Evolutionary conservation across 1,139 yeast species (phyloP), one percentile per base, ranked within the genome.

Genomic region (Zygosaccharomyces pseudobailii): DNA sequence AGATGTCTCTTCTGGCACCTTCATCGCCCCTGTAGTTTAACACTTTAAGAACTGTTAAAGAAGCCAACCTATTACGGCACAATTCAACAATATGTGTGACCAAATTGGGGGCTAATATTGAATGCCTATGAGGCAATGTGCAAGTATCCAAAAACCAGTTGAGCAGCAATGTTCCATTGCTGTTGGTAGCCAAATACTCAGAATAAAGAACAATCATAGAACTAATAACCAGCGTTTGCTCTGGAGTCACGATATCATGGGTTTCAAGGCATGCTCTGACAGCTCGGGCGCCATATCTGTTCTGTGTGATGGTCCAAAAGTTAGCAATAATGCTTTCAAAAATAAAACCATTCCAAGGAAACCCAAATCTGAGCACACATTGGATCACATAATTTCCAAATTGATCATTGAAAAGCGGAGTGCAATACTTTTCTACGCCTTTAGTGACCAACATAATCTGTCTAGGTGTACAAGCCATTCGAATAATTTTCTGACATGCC

Each of bases 401-500:
- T 67, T 92, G 97, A 64, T 92, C 99, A 62, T 89, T 83, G 63
- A 94, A 87, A 55, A 92, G 73, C 47, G 90, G 87, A 1, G 86
- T 88, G 36, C 95, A 79, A 63, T 85, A 89, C 3, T 96, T 95
- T 54, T 81, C 79, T 51, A 92, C 75, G 32, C 90, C 79, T 13
- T 78, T 74, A 6, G 84, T 83, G 46, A 92, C 86, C 46, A 83
- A 65, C 57, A 74, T 71, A 67, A 79, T 83, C 65, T 90, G 96
- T 53, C 88, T 81, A 32, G 78, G 78, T 1, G 84, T 72, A 43
- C 73, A 72, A 6, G 87, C 83, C 50, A 87, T 83, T 55, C 83
- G 86, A 58, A 94, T 89, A 64, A 92, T 84, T 67, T 92, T 94
- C 67, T 94, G 98, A 27, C 96, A 95, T 2, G 97, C 97, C 98